These are phyloP conservation scores for Neofusicoccum ribis DNA, from an alignment of 2,329 filamentous ascomycete species.

Conservation along the genomic window DNA sequence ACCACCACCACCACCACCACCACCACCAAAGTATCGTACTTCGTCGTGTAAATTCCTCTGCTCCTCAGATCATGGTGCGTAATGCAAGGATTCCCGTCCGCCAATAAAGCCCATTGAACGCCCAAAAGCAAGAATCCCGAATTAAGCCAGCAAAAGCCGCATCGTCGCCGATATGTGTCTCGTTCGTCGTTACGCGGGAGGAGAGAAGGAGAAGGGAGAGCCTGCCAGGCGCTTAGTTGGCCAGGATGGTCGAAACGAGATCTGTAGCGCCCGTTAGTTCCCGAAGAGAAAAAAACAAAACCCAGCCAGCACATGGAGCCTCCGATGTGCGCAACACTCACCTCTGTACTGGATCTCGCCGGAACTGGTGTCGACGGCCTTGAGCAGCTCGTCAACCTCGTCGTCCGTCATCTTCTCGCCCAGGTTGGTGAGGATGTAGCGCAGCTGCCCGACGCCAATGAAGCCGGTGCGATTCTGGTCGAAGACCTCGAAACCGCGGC, in stretches of 20 bases:
- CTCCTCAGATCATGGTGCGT: not conserved
- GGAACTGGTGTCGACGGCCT: constrained; percentile 93
- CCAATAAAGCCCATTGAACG: constrained; percentile 7
- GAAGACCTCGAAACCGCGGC: constrained; percentile 97
- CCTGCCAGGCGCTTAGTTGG: constrained; percentile 12
- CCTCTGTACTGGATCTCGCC: constrained; percentile 98
- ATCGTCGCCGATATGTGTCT: constrained; percentile 8
- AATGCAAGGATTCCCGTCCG: constrained; percentile 1
- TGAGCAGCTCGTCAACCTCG: constrained; percentile 97
- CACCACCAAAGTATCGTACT: not conserved
- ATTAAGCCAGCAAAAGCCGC: constrained; percentile 8
- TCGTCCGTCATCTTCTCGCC: constrained; percentile 99
- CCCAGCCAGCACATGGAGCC: not conserved
- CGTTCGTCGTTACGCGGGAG: constrained; percentile 10
- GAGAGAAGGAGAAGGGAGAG: not conserved
- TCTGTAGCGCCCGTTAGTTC: not conserved
- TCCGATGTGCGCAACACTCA: constrained; percentile 45
- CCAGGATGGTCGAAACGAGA: constrained; percentile 19
- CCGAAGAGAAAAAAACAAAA: not conserved
- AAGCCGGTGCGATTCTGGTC: constrained; percentile 99
- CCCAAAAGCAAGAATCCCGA: constrained; percentile 15
- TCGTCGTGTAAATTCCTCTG: not conserved
- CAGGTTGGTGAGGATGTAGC: constrained; percentile 96
- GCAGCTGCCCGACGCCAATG: constrained; percentile 95
- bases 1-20: not conserved